Evolutionary conservation across 768 basidiomycete species (phyloP).

Genomic region (Russula sp.): DNA sequence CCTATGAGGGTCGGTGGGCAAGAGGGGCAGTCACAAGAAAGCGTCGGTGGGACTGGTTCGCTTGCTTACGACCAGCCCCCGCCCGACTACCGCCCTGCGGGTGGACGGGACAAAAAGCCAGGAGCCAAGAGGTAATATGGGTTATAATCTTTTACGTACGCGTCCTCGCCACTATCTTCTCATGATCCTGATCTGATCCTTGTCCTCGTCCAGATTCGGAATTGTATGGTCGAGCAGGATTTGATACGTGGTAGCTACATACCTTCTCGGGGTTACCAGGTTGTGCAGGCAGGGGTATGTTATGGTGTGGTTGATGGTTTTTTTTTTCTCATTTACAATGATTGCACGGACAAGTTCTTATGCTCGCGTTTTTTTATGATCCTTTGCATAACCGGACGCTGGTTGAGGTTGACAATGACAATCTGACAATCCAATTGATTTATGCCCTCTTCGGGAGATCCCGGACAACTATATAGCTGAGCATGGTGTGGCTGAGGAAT

Average conservation of each 20-base stretch:
- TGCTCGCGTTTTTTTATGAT: neutral
- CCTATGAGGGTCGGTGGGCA: slow-evolving; percentile 1
- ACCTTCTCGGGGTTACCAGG: too few species aligned
- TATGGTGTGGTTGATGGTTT: neutral
- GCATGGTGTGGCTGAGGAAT: slow-evolving; percentile 14
- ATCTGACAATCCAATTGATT: too few species aligned
- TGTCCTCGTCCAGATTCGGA: neutral
- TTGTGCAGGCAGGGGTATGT: neutral
- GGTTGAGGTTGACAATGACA: too few species aligned
- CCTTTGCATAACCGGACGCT: neutral
- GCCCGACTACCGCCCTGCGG: slow-evolving; percentile 2
- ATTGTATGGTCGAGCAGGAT: neutral
- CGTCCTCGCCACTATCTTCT: neutral
- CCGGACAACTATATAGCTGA: slow-evolving; percentile 20
- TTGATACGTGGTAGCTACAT: neutral
- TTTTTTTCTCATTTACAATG: neutral
- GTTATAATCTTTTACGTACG: slow-evolving; percentile 11
- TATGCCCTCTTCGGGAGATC: neutral
- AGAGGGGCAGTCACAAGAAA: neutral
- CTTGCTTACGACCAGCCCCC: neutral
- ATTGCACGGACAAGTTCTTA: slow-evolving; percentile 1
- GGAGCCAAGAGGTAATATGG: slow-evolving; percentile 8
- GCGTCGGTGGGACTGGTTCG: neutral
- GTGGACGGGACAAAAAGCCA: neutral
- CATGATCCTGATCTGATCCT: neutral